Base-by-base conservation (phyloP, 2,329 filamentous ascomycete genomes). In the Fusarium robinianum region DNA sequence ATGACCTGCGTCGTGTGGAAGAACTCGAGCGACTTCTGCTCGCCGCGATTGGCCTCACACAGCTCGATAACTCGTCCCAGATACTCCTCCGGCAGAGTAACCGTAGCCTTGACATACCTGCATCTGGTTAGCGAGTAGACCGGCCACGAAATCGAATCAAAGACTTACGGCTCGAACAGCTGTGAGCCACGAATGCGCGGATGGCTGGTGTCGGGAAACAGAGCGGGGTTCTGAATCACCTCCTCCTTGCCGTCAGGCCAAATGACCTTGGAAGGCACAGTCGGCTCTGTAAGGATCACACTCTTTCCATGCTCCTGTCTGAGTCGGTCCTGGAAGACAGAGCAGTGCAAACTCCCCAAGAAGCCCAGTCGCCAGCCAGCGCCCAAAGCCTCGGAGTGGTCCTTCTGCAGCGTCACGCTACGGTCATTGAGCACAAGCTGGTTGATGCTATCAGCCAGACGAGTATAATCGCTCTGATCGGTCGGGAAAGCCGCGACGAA, bases 401-500 rank as follows among this genome's bases (percentile, higher is more conserved):
- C 94, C 66, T 97, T 97, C 58, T 91, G 87, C 32, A 97, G 75
- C 3, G 90, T 96, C 21, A 99, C 89, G 65, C 90, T 96, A 46
- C 94, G 84, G 67, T 99, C 94, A 66, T 99, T 99, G 39, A 99
- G 81, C 3, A 92, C 84, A 10, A 99, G 83, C 65, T 97, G 92
- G 49, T 87, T 86, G 63, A 99, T 96, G 67, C 90, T 96, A 67
- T 97, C 92, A 53, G 95, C 89, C 4, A 99, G 74, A 62, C 90
- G 87, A 29, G 81, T 80, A 63, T 95, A 92, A 66, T 96, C 89
- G 58, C 84, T 77, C 57, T 95, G 90, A 62, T 99, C 91, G 0
- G 91, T 90, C 1, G 94, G 94, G 60, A 96, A 99, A 0, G 94
- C 94, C 1, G 92, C 91, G 4, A 99, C 94, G 58, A 99, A 99